Conservation (phyloP, 1,284 basidiomycete species). For the Sporisorium iseilematis-ciliati region DNA sequence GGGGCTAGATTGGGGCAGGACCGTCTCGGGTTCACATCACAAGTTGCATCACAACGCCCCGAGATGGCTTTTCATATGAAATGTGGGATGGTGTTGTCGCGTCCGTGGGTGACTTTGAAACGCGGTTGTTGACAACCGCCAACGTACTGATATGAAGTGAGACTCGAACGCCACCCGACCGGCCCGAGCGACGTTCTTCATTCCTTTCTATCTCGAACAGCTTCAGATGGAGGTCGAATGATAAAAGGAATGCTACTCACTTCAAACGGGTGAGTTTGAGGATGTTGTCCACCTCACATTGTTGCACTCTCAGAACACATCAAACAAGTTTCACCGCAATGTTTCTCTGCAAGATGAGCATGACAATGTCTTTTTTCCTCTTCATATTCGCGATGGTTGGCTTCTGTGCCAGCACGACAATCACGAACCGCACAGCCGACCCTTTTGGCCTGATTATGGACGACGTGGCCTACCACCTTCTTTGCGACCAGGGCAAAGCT, state of each 20-base stretch:
- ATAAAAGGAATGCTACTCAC: neutral
- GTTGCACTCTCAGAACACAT: no score
- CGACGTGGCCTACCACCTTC: constrained; percentile 8
- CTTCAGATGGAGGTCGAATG: no score
- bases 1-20: neutral
- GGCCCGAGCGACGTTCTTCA: neutral
- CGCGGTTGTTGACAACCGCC: neutral
- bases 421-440: neutral
- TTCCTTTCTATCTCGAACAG: no score
- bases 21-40: neutral
- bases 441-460: neutral
- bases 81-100: constrained; percentile 1
- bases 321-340: no score
- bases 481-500: neutral
- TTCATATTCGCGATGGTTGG: neutral
- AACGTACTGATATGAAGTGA: neutral
- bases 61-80: neutral
- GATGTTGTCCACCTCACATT: no score
- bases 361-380: neutral
- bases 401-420: neutral
- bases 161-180: neutral
- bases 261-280: no score
- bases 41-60: neutral
- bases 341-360: neutral
- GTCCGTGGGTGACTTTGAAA: neutral